Conservation (phyloP, 202 grass and related monocot species). For the Sporobolus alterniflorus region DNA sequence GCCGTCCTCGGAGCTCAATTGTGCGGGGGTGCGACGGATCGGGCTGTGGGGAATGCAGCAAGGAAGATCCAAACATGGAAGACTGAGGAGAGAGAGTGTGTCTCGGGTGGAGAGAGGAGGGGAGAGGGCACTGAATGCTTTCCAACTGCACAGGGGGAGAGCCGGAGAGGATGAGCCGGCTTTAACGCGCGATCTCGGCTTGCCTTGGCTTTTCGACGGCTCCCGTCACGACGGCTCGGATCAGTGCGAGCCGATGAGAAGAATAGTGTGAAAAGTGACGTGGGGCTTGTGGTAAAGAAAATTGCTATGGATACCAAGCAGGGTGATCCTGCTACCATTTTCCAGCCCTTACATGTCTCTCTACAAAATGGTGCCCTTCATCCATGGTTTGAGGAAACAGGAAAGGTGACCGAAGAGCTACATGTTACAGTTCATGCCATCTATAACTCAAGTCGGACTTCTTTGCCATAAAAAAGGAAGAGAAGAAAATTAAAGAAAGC, state of each 20-base stretch:
- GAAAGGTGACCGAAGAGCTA: no score
- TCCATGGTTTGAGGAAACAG: no score
- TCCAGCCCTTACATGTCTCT: not conserved
- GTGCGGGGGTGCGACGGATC: constrained; percentile 1
- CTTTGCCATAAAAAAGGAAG: no score
- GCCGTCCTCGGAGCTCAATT: constrained; percentile 33
- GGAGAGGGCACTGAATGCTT: constrained; percentile 62
- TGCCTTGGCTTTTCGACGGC: not conserved
- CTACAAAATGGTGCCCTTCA: no score
- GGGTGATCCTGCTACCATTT: not conserved
- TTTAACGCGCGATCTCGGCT: constrained; percentile 48
- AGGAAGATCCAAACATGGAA: constrained; percentile 19
- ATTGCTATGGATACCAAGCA: not conserved
- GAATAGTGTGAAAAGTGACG: not conserved
- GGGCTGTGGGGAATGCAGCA: constrained; percentile 16
- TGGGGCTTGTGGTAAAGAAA: not conserved
- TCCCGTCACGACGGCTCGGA: not conserved
- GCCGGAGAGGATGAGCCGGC: constrained; percentile 45
- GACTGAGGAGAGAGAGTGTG: not conserved
- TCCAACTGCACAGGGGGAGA: constrained; percentile 50
- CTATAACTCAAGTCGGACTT: no score
- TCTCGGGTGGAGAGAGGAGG: constrained; percentile 12
- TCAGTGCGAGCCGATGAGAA: not conserved
- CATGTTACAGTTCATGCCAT: no score
- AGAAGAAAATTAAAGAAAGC: no score